Percentiles rank a stretch among this genome's conserved stretches.
phyloP scores from a whole-genome alignment of 2,329 filamentous ascomycete species.

The Cercospora beticola region DNA sequence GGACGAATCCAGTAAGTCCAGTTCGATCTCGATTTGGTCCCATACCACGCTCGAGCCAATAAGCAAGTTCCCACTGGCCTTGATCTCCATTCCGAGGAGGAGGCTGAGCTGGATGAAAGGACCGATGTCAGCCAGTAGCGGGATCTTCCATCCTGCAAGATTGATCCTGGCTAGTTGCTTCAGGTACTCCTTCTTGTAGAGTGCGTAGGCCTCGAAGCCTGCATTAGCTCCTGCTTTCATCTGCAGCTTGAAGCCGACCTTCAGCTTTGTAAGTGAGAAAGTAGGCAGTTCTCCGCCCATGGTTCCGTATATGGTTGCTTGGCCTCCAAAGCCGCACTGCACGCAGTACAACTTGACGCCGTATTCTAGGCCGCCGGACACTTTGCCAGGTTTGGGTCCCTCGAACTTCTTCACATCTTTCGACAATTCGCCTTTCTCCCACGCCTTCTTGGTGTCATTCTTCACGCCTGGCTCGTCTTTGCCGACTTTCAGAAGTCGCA shows the following conservation, averaged over 20 bases:
- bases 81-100: background rate
- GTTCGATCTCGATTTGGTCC: background rate
- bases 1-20: background rate
- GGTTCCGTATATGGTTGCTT: background rate
- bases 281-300: background rate
- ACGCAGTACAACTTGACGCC: background rate
- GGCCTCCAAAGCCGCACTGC: background rate
- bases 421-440: background rate
- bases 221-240: background rate
- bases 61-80: background rate
- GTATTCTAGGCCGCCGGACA: background rate
- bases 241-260: background rate
- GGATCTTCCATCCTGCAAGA: background rate
- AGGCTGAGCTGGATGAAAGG: background rate
- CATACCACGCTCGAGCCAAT: background rate
- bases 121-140: background rate
- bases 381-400: background rate
- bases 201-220: background rate
- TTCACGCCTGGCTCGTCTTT: background rate
- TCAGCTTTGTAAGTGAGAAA: background rate
- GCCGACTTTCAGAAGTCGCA: background rate
- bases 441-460: background rate
- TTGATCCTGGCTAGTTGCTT: background rate
- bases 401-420: background rate
- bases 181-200: background rate